These are phyloP conservation scores for Herpetomonas samuelpessoai DNA, from an alignment of 208 protist genomes.

Conservation along the genomic window DNA sequence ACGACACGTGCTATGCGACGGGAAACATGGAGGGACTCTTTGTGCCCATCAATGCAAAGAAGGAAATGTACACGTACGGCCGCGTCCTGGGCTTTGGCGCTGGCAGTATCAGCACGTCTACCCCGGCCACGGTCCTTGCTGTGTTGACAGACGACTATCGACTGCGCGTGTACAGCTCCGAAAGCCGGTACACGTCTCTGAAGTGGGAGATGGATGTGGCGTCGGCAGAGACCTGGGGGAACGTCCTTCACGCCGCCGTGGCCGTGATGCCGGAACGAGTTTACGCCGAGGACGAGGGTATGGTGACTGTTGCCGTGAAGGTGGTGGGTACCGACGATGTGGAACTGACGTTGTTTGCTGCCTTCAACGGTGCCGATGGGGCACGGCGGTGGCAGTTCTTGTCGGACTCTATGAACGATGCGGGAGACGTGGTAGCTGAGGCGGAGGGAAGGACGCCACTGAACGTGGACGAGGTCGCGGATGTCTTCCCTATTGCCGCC, in stretches of 20 bases:
- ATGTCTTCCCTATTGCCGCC: neutral
- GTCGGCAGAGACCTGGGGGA: constrained; percentile 12
- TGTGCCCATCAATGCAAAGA: constrained; percentile 24
- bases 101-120: constrained; percentile 32
- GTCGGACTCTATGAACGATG: constrained; percentile 62
- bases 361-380: constrained; percentile 69
- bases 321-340: constrained; percentile 23
- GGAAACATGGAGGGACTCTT: constrained; percentile 51
- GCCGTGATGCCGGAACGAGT: constrained; percentile 75
- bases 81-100: constrained; percentile 60
- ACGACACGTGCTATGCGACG: constrained; percentile 36
- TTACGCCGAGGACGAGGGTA: constrained; percentile 70
- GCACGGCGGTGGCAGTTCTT: constrained; percentile 70
- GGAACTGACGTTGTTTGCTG: constrained; percentile 57
- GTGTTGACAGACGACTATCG: constrained; percentile 63
- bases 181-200: constrained; percentile 14
- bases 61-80: constrained; percentile 21
- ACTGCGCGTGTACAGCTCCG: constrained; percentile 12
- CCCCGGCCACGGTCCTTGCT: constrained; percentile 32
- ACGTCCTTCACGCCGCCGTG: constrained; percentile 51
- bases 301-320: constrained; percentile 51
- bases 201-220: constrained; percentile 43
- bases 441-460: constrained; percentile 9
- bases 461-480: constrained; percentile 6
- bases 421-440: constrained; percentile 61